Evolutionary conservation across 2,329 filamentous ascomycete genomes (phyloP).

Genomic region (Plenodomus biglobosus): DNA sequence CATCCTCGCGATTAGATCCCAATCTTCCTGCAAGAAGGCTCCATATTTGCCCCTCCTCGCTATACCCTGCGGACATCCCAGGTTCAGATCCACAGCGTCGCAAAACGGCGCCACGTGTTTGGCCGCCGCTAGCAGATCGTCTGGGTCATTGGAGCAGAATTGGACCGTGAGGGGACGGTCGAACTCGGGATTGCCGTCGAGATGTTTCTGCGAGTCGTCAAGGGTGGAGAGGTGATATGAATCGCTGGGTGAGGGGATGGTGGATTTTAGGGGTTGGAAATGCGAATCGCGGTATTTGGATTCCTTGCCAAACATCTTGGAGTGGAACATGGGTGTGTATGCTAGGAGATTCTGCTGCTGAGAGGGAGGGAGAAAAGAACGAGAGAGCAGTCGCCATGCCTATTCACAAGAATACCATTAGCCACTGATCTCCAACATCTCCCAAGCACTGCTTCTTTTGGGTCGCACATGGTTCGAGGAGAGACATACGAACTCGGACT

Average conservation of each 20-base stretch:
- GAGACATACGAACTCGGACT: constrained; percentile 86
- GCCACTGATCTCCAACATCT: not conserved
- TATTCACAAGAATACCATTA: constrained; percentile 45
- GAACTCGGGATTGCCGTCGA: constrained; percentile 82
- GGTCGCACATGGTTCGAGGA: not conserved
- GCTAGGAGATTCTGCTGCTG: constrained; percentile 67
- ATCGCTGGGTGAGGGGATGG: constrained; percentile 40
- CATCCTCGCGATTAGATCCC: constrained; percentile 76
- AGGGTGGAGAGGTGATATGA: constrained; percentile 39
- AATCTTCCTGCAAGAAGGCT: constrained; percentile 92
- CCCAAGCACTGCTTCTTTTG: too few species aligned
- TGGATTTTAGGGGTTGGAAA: constrained; percentile 67
- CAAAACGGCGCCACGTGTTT: constrained; percentile 79
- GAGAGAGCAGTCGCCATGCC: constrained; percentile 96
- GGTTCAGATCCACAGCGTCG: constrained; percentile 92
- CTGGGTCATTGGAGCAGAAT: constrained; percentile 88
- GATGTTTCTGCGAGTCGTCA: constrained; percentile 39
- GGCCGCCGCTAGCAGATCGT: constrained; percentile 78
- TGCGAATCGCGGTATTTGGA: constrained; percentile 74
- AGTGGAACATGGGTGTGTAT: constrained; percentile 96
- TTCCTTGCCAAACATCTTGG: constrained; percentile 79
- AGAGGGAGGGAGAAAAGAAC: constrained; percentile 75
- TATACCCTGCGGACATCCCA: constrained; percentile 96
- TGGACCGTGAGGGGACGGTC: constrained; percentile 94
- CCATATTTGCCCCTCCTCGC: constrained; percentile 89